Evolutionary conservation across 768 basidiomycete species (phyloP).

Genomic region (Thelephora ganbajun): DNA sequence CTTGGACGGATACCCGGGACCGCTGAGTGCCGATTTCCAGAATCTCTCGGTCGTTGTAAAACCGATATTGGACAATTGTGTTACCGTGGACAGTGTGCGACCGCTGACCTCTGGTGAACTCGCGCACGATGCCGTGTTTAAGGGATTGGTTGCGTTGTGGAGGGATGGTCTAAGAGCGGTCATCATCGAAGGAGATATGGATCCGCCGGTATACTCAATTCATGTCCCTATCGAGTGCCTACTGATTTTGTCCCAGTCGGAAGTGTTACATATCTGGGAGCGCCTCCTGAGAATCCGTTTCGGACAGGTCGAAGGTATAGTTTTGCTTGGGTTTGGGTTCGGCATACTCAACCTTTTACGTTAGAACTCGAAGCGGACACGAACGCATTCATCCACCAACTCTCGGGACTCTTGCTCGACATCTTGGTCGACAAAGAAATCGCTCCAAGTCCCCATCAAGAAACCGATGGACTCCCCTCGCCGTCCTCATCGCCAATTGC

Average conservation of each 20-base stretch:
- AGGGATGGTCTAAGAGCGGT: slow-evolving; percentile 28
- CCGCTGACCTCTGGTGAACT: slow-evolving; percentile 47
- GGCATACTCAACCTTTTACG: background rate
- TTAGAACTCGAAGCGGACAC: background rate
- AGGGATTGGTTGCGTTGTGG: slow-evolving; percentile 41
- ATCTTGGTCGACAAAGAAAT: slow-evolving; percentile 10
- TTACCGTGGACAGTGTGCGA: slow-evolving; percentile 38
- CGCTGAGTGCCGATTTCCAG: slow-evolving; percentile 39
- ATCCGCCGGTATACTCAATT: slow-evolving; percentile 33
- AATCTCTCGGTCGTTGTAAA: slow-evolving; percentile 32
- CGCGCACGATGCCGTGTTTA: slow-evolving; percentile 34
- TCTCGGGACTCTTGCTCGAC: slow-evolving; percentile 29
- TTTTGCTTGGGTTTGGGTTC: background rate
- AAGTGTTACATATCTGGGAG: slow-evolving; percentile 42
- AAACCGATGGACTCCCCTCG: slow-evolving; percentile 3
- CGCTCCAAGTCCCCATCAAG: slow-evolving; percentile 9
- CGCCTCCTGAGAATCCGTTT: slow-evolving; percentile 39
- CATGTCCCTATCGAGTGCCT: slow-evolving; percentile 2
- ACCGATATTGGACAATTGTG: slow-evolving; percentile 39
- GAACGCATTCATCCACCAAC: slow-evolving; percentile 7
- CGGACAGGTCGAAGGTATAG: slow-evolving; percentile 29
- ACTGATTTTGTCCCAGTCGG: slow-evolving; percentile 17
- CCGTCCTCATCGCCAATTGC: slow-evolving; percentile 6
- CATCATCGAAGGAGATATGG: slow-evolving; percentile 28
- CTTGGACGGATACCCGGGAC: slow-evolving; percentile 41